Conservation (phyloP, 1,139 yeast species). For the Yamadazyma dendronema region DNA sequence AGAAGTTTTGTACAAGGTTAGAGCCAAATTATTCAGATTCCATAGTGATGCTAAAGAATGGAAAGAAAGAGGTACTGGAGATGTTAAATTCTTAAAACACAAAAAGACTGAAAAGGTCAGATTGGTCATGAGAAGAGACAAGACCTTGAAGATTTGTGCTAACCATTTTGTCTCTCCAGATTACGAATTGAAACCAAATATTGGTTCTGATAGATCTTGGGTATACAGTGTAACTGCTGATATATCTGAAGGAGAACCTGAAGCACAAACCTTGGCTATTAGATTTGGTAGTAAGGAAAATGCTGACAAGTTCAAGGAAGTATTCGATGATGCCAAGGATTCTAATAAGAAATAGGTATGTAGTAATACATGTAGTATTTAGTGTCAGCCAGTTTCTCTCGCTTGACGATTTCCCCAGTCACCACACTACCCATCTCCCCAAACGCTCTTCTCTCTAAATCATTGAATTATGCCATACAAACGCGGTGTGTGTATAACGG, state of each 20-base stretch:
- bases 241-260: conserved; percentile 92
- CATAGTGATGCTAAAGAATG: conserved; percentile 84
- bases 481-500: no score
- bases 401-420: no score
- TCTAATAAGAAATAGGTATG: conserved; percentile 13
- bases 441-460: no score
- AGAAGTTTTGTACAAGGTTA: conserved; percentile 79
- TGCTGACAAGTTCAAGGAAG: conserved; percentile 93
- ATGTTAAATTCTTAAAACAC: conserved; percentile 92
- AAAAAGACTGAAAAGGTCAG: conserved; percentile 78
- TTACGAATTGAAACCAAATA: conserved; percentile 84
- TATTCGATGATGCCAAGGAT: conserved; percentile 51
- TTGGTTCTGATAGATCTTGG: conserved; percentile 98
- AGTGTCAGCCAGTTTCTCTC: no score
- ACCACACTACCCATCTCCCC: no score
- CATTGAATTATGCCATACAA: no score
- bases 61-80: conserved; percentile 99
- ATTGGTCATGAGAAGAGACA: conserved; percentile 97
- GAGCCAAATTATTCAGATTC: conserved; percentile 94
- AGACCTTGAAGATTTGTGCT: conserved; percentile 96
- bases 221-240: conserved; percentile 95
- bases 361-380: neutral
- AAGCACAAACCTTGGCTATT: conserved; percentile 94
- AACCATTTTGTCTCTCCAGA: conserved; percentile 89
- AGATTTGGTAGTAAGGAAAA: conserved; percentile 97